Evolutionary conservation across 352 stramenopile species (phyloP).

Genomic region (Phytophthora kernoviae): DNA sequence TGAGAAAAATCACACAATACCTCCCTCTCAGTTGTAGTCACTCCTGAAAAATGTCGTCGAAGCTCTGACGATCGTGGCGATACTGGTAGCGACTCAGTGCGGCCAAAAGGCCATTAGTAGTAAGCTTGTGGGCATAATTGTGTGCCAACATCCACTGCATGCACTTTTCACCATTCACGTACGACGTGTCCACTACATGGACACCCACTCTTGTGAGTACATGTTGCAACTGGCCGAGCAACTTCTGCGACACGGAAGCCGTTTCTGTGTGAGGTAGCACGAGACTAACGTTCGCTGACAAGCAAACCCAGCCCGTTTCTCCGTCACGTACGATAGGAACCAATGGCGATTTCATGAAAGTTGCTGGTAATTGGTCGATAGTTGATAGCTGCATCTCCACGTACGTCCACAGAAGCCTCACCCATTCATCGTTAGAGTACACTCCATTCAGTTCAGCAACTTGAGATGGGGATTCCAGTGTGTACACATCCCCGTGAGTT

Average conservation of each 20-base stretch:
- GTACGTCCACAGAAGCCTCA: conserved; percentile 57
- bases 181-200: conserved; percentile 45
- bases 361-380: conserved; percentile 26
- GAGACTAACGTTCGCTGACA: conserved; percentile 37
- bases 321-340: conserved; percentile 37
- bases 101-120: conserved; percentile 49
- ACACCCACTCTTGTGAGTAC: conserved; percentile 50
- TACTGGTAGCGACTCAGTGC: conserved; percentile 41
- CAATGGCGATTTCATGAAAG: conserved; percentile 49
- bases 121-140: conserved; percentile 50
- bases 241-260: conserved; percentile 9
- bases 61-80: conserved; percentile 32
- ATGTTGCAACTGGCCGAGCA: conserved; percentile 26
- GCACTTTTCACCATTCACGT: conserved; percentile 46
- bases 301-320: conserved; percentile 39
- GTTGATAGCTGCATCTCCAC: conserved; percentile 41
- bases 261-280: conserved; percentile 33
- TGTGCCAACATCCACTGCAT: conserved; percentile 47
- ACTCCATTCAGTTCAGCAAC: not conserved
- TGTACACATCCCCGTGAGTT: conserved; percentile 32
- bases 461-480: conserved; percentile 19
- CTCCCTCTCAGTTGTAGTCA: conserved; percentile 30
- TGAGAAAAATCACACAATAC: conserved; percentile 53
- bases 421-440: conserved; percentile 43
- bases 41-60: conserved; percentile 45